These are phyloP conservation scores for Neurospora sp. DNA, from an alignment of 495 filamentous ascomycete genomes.

Conservation along the genomic window DNA sequence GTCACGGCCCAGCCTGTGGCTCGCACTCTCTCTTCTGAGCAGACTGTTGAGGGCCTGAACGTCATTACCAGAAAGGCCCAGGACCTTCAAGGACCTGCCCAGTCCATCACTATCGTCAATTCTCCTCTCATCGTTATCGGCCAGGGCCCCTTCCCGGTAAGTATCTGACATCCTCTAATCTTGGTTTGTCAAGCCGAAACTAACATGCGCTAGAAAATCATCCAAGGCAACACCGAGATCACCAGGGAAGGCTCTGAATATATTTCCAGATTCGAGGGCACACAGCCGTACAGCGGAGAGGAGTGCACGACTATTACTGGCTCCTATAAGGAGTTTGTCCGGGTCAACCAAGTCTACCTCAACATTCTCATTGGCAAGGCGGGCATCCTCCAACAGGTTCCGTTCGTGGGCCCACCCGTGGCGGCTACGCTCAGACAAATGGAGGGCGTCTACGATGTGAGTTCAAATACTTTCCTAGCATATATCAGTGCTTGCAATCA, in stretches of 20 bases:
- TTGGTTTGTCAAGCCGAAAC: not conserved
- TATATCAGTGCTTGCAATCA: not conserved
- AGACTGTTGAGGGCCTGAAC: conserved; percentile 9
- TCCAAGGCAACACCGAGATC: conserved; percentile 13
- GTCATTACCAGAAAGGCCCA: conserved; percentile 8
- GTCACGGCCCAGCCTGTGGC: conserved; percentile 1
- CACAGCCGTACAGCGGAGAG: not conserved
- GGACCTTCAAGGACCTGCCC: conserved; percentile 2
- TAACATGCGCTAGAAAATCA: conserved; percentile 3
- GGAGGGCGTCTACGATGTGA: conserved; percentile 19
- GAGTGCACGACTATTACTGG: conserved; percentile 5
- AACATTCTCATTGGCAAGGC: conserved; percentile 24
- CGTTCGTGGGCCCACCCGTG: not conserved
- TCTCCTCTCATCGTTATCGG: conserved; percentile 13
- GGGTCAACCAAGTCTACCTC: conserved; percentile 17
- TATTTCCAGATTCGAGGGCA: not conserved
- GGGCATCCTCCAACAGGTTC: conserved; percentile 6
- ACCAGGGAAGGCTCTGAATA: not conserved
- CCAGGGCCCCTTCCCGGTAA: conserved; percentile 14
- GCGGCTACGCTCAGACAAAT: conserved; percentile 8
- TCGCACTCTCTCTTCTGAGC: not conserved
- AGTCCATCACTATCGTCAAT: conserved; percentile 14
- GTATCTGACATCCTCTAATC: not conserved
- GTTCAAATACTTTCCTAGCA: not conserved
- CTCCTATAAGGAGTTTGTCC: conserved; percentile 13